These are phyloP conservation scores for Lathyrus tuberosus DNA, from an alignment of 306 rosid genomes.

Conservation along the genomic window DNA sequence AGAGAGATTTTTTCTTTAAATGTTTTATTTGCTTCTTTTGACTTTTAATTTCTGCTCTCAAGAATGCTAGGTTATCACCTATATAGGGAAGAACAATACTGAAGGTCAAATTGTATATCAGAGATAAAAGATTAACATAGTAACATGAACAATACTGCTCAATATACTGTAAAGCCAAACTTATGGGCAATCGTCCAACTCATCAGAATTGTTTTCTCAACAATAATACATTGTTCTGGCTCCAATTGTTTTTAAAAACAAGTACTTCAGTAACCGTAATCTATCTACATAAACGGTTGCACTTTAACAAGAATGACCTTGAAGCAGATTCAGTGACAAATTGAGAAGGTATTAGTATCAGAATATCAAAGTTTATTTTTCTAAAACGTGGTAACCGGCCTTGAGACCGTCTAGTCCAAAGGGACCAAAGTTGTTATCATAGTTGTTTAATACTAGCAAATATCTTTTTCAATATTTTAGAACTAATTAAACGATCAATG, in stretches of 20 bases:
- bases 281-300: neutral
- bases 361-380: neutral
- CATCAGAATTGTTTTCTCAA: too few species aligned
- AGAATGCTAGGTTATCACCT: slow-evolving; percentile 63
- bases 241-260: too few species aligned
- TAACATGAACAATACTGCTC: neutral
- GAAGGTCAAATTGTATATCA: slow-evolving; percentile 27
- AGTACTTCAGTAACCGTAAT: slow-evolving; percentile 17
- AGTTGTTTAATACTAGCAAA: slow-evolving; percentile 18
- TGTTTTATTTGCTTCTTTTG: too few species aligned
- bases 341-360: slow-evolving; percentile 21
- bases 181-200: slow-evolving; percentile 49
- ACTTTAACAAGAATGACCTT: slow-evolving; percentile 18
- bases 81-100: slow-evolving; percentile 35
- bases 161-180: slow-evolving; percentile 39
- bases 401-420: too few species aligned
- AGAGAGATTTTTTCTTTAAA: slow-evolving; percentile 81
- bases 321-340: slow-evolving; percentile 30
- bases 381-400: too few species aligned
- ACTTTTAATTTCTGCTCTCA: too few species aligned
- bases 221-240: too few species aligned
- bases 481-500: too few species aligned
- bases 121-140: slow-evolving; percentile 28
- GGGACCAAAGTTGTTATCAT: too few species aligned
- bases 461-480: slow-evolving; percentile 21